Conservation (phyloP, 495 filamentous ascomycete genomes). For the Neurospora intermedia region DNA sequence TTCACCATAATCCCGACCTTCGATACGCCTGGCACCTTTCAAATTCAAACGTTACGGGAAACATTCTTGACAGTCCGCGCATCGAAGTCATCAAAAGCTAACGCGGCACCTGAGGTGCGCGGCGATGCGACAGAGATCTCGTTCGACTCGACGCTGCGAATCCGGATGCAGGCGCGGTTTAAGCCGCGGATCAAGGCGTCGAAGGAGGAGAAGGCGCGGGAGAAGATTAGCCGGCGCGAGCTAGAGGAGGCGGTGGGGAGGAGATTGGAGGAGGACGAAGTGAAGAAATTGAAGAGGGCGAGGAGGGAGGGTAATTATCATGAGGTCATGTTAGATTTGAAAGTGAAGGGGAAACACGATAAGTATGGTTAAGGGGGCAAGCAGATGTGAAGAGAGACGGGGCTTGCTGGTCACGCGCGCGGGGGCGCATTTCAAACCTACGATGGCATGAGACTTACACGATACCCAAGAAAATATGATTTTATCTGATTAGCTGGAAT, state of each 20-base stretch:
- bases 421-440: not conserved
- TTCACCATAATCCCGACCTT: conserved; percentile 58
- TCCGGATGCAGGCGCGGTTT: conserved; percentile 91
- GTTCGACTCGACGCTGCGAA: conserved; percentile 66
- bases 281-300: conserved; percentile 70
- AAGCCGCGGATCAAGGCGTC: conserved; percentile 69
- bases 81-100: conserved; percentile 28
- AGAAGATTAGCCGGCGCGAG: conserved; percentile 80
- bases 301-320: conserved; percentile 83
- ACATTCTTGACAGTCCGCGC: conserved; percentile 48
- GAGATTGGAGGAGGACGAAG: conserved; percentile 72
- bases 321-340: conserved; percentile 77
- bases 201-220: conserved; percentile 68
- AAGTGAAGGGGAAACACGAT: conserved; percentile 93
- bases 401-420: not conserved
- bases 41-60: conserved; percentile 53
- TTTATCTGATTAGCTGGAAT: not conserved
- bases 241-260: conserved; percentile 74
- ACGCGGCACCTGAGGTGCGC: conserved; percentile 48
- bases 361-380: conserved; percentile 48
- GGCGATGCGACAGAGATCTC: conserved; percentile 64
- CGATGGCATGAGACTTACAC: not conserved
- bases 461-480: not conserved
- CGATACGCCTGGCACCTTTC: conserved; percentile 54
- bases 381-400: not conserved